Conservation (phyloP, 2,329 filamentous ascomycete species). For the Capronia americana region DNA sequence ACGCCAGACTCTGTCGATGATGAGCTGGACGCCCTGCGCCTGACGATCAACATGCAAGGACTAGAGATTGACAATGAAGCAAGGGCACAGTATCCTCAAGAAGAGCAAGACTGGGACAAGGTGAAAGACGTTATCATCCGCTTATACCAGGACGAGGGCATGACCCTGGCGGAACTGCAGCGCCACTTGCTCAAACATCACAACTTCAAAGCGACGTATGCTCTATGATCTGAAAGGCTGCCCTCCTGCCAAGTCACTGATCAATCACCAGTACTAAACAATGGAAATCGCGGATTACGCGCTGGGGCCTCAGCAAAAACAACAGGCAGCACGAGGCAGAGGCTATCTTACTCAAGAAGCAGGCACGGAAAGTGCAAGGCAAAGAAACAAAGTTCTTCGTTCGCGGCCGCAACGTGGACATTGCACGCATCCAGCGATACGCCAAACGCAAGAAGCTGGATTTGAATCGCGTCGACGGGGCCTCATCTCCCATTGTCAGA, state of each 20-base stretch:
- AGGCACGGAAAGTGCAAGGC: neutral
- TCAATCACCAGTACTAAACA: neutral
- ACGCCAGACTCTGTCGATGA: neutral
- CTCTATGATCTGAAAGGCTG: neutral
- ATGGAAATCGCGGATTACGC: slow-evolving; percentile 1
- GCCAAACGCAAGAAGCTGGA: slow-evolving; percentile 4
- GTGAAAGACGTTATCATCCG: neutral
- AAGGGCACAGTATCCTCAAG: neutral
- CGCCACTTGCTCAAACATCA: slow-evolving; percentile 2
- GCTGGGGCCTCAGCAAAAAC: slow-evolving; percentile 1
- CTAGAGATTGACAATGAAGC: neutral
- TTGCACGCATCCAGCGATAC: neutral
- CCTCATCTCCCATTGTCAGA: neutral
- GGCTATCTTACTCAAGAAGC: neutral
- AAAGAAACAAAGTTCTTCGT: slow-evolving; percentile 1
- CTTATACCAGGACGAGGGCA: slow-evolving; percentile 5
- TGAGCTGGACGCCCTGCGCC: neutral
- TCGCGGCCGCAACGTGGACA: neutral
- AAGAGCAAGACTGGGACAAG: slow-evolving; percentile 4
- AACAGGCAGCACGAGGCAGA: neutral
- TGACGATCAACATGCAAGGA: neutral
- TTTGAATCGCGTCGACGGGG: neutral
- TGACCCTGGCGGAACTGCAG: slow-evolving; percentile 1
- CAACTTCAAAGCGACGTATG: slow-evolving; percentile 2
- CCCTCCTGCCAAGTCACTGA: neutral